Conservation (phyloP, 2,329 filamentous ascomycete species). For the Trichophyton simii region DNA sequence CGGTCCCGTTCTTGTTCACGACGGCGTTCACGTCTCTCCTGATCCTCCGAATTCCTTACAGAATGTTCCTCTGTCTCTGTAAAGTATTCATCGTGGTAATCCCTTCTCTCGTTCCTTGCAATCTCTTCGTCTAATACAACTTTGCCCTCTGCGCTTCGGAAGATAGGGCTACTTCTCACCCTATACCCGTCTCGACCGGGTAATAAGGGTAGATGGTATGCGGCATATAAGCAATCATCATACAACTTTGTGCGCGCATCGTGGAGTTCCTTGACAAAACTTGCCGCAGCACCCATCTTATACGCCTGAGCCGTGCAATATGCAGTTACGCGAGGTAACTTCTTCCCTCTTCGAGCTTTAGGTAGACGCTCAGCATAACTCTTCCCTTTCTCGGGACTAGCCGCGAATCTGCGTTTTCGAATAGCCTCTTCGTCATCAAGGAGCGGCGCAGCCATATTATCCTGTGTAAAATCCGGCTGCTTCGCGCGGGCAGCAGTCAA, state of each 20-base stretch:
- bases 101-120: slow-evolving; percentile 76
- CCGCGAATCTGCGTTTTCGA: slow-evolving; percentile 39
- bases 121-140: slow-evolving; percentile 91
- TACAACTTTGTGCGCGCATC: slow-evolving; percentile 90
- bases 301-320: slow-evolving; percentile 94
- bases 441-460: slow-evolving; percentile 39
- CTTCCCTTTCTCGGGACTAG: slow-evolving; percentile 50
- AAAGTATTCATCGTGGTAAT: slow-evolving; percentile 85
- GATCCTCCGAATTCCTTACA: slow-evolving; percentile 25
- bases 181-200: slow-evolving; percentile 78
- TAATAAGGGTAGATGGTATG: slow-evolving; percentile 83
- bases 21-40: slow-evolving; percentile 8
- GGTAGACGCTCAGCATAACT: slow-evolving; percentile 88
- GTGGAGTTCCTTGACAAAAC: slow-evolving; percentile 78
- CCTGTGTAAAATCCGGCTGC: slow-evolving; percentile 45
- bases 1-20: neutral
- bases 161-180: slow-evolving; percentile 74
- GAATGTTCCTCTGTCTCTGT: slow-evolving; percentile 47
- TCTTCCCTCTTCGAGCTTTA: slow-evolving; percentile 75
- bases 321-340: slow-evolving; percentile 78
- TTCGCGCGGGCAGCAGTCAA: slow-evolving; percentile 23
- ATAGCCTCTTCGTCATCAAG: slow-evolving; percentile 48
- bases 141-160: slow-evolving; percentile 88
- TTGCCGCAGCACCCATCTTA: slow-evolving; percentile 75
- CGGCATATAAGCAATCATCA: slow-evolving; percentile 91